Base-by-base conservation (phyloP, 2,329 filamentous ascomycete genomes). In the Aureobasidium subglaciale region DNA sequence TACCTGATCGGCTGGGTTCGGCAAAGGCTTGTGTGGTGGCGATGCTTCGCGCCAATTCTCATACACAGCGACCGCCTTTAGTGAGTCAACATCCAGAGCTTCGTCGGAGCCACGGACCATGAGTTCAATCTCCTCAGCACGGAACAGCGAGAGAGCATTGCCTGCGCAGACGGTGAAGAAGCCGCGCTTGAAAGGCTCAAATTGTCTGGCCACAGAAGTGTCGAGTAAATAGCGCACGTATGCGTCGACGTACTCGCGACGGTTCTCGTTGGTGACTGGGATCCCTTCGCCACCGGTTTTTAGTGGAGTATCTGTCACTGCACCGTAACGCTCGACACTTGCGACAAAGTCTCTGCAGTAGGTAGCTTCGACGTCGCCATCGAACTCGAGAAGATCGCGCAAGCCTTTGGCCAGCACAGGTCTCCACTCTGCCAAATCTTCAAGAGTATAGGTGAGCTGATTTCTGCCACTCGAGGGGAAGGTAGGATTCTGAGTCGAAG, bases 111-210 rank as follows among this genome's bases (percentile, higher is more conserved):
- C 90, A 50, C 90, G 80, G 5, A 96, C 81, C 1, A 96, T 78
- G 3, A 95, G 79, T 68, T 96, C 91, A 59, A 96, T 95, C 68
- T 96, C 91, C 67, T 96, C 90, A 0, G 91, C 87, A 15, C 88
- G 82, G 70, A 96, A 96, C 2, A 96, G 79, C 1, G 86, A 89
- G 32, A 96, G 76, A 0, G 91, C 90, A 66, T 93, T 95, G 32
- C 90, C 89, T 32, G 87, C 88, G 66, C 90, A 95, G 25, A 96
- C 89, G 0, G 88, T 95, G 68, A 90, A 96, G 71, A 96, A 96
- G 1, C 91, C 91, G 55, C 90, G 83, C 67, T 93, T 93, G 77
- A 96, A 96, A 0, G 91, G 90, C 67, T 95, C 90, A 61, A 95
- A 96, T 65, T 96, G 90, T 37, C 88, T 81, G 35, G 81, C 75